phyloP scores from a whole-genome alignment of 495 filamentous ascomycete species.

The Xylaria longipes region DNA sequence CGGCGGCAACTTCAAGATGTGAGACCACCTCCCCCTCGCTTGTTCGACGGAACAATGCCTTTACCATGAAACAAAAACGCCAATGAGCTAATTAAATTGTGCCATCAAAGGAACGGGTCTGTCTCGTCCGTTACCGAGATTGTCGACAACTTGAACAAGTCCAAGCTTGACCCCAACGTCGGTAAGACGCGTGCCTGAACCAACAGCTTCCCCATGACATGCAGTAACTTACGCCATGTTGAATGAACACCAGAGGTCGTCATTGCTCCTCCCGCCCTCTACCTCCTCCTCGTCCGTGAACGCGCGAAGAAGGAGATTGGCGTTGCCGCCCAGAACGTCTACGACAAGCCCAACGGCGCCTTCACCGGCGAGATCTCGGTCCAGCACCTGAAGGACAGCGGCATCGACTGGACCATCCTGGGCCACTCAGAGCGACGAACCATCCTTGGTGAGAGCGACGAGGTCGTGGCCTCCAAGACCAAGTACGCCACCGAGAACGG shows the following conservation, averaged over 20 bases:
- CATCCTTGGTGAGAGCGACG: slow-evolving; percentile 82
- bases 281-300: slow-evolving; percentile 84
- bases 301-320: slow-evolving; percentile 68
- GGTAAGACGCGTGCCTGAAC: slow-evolving; percentile 53
- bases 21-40: slow-evolving; percentile 42
- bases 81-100: slow-evolving; percentile 11
- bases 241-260: slow-evolving; percentile 73
- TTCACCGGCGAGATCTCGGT: slow-evolving; percentile 97
- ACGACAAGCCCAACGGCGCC: slow-evolving; percentile 93
- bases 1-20: slow-evolving; percentile 99
- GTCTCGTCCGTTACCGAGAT: slow-evolving; percentile 84
- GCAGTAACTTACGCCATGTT: neutral
- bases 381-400: slow-evolving; percentile 84
- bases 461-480: slow-evolving; percentile 90
- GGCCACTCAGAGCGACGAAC: slow-evolving; percentile 94
- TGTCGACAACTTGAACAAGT: slow-evolving; percentile 82
- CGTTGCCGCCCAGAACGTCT: slow-evolving; percentile 94
- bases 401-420: slow-evolving; percentile 86
- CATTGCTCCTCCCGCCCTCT: slow-evolving; percentile 87
- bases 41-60: neutral
- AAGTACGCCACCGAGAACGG: slow-evolving; percentile 88
- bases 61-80: neutral
- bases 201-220: neutral
- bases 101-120: slow-evolving; percentile 79
- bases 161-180: slow-evolving; percentile 70